Evolutionary conservation across 441 rosid genomes (phyloP).

Genomic region (Pelargonium citronellum): DNA sequence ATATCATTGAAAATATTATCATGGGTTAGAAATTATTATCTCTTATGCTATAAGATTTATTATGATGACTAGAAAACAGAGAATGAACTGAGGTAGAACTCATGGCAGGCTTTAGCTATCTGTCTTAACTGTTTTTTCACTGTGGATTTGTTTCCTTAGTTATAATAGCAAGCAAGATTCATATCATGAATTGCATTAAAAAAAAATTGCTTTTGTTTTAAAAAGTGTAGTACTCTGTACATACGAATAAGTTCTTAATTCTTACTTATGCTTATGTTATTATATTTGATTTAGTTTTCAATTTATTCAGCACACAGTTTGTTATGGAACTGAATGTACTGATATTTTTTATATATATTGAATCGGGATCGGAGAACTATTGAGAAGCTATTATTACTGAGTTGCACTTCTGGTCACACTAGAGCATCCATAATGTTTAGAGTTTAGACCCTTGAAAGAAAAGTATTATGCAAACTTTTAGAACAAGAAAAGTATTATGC

Average conservation of each 20-base stretch:
- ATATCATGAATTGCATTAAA: background rate
- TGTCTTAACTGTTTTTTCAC: too few relatives aligned
- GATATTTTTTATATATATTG: background rate
- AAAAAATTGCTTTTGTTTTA: background rate
- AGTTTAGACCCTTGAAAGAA: too few relatives aligned
- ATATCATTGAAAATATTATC: background rate
- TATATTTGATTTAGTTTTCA: background rate
- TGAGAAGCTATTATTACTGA: slow-evolving; percentile 2
- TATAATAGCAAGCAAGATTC: slow-evolving; percentile 2
- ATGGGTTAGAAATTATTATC: background rate
- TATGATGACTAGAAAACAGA: too few relatives aligned
- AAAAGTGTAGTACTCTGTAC: background rate
- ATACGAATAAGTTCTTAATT: background rate
- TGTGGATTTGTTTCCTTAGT: background rate
- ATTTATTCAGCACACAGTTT: background rate
- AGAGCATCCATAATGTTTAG: too few relatives aligned
- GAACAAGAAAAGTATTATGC: too few relatives aligned
- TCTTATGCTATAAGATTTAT: background rate
- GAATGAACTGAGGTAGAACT: too few relatives aligned
- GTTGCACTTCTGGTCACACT: background rate
- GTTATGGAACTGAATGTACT: background rate
- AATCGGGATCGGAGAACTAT: background rate
- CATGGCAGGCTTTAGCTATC: too few relatives aligned
- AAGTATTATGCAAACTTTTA: too few relatives aligned
- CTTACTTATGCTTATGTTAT: background rate